A percentile compares a stretch with the other conserved stretches of the same genome.
Evolutionary conservation across 768 basidiomycete species (phyloP).

Genomic region (Panus rudis): DNA sequence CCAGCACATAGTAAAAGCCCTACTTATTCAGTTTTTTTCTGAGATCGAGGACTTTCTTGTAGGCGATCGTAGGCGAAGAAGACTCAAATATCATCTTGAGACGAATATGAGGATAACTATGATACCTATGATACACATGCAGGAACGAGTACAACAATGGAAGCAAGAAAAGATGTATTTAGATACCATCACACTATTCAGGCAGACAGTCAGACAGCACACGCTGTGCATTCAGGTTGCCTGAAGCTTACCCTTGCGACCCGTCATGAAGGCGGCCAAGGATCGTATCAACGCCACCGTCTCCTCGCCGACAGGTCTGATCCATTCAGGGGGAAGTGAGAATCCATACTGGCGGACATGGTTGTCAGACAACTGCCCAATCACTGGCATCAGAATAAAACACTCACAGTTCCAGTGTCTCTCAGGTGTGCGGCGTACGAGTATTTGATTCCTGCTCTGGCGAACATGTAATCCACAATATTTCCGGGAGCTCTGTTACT

Average conservation of each 20-base stretch:
- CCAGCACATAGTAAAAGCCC: no score
- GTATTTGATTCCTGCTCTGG: conserved; percentile 49
- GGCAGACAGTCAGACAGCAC: not conserved
- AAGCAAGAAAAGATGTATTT: no score
- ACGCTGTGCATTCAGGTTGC: not conserved
- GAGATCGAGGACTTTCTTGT: no score
- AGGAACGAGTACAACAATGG: no score
- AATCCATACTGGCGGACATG: conserved; percentile 57
- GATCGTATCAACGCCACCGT: conserved; percentile 57
- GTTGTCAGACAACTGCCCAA: not conserved
- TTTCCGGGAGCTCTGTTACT: conserved; percentile 46
- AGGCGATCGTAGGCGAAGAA: no score
- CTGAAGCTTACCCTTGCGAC: conserved; percentile 25
- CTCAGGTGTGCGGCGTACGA: conserved; percentile 58
- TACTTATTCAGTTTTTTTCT: no score
- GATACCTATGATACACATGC: no score
- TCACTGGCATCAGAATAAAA: not conserved
- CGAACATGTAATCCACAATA: conserved; percentile 62
- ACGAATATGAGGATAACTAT: no score
- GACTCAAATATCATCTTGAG: no score
- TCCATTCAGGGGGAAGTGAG: conserved; percentile 61
- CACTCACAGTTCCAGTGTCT: conserved; percentile 62
- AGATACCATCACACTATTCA: no score
- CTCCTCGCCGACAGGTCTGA: conserved; percentile 77
- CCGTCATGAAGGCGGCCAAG: conserved; percentile 57